These are phyloP conservation scores for Solanum raphanifolium DNA, from an alignment of 257 asterid genomes.

Conservation along the genomic window DNA sequence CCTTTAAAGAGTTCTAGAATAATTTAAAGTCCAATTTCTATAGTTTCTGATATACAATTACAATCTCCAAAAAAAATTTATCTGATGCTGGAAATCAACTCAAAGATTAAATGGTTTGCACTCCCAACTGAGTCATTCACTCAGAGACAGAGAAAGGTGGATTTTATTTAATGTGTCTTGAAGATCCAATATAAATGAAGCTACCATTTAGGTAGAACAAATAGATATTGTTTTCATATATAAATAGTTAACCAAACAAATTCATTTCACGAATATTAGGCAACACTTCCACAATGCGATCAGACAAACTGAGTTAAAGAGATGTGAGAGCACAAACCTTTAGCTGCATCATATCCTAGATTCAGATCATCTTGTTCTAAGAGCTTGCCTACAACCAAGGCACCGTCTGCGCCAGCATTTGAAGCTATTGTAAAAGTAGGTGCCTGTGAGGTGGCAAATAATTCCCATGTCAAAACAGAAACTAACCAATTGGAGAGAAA, in stretches of 20 bases:
- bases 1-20: not conserved
- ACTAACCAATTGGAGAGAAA: not conserved
- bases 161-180: not conserved
- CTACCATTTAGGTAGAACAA: not conserved
- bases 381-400: conserved; percentile 59
- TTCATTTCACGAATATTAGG: not conserved
- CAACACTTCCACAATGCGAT: not conserved
- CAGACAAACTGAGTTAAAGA: not conserved
- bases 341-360: conserved; percentile 81
- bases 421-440: conserved; percentile 68
- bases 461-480: conserved; percentile 5
- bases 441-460: conserved; percentile 35
- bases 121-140: not conserved
- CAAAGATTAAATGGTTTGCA: not conserved
- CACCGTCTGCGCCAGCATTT: conserved; percentile 75
- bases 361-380: conserved; percentile 67
- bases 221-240: not conserved
- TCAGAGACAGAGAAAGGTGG: not conserved
- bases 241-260: not conserved
- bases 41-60: not conserved
- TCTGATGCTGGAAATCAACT: not conserved
- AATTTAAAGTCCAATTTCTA: not conserved
- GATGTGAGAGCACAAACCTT: conserved; percentile 40
- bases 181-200: not conserved
- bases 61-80: not conserved